Conservation (phyloP, 805 yeast species). For the Pichia sporocuriosa region DNA sequence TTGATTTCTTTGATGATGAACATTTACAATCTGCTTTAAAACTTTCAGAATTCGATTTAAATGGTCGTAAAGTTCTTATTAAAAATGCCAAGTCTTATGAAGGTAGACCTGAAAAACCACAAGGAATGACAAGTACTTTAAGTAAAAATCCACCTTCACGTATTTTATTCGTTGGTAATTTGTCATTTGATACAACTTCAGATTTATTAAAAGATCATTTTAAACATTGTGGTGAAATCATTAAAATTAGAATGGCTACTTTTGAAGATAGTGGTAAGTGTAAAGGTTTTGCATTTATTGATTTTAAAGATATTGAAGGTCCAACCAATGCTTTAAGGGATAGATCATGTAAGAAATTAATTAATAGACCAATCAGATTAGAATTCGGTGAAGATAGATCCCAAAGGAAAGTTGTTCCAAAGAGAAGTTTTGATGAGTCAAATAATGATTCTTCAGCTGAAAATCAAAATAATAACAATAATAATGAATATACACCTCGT, state of each 20-base stretch:
- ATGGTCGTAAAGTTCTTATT: constrained; percentile 81
- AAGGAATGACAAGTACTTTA: constrained; percentile 16
- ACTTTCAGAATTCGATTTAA: constrained; percentile 64
- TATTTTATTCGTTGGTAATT: constrained; percentile 85
- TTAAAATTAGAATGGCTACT: constrained; percentile 90
- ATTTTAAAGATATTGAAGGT: constrained; percentile 72
- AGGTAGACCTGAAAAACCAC: constrained; percentile 64
- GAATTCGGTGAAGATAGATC: constrained; percentile 96
- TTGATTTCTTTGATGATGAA: constrained; percentile 61
- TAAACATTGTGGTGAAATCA: constrained; percentile 86
- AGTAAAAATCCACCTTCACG: constrained; percentile 84
- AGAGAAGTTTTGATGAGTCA: constrained; percentile 7
- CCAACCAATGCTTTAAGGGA: constrained; percentile 80
- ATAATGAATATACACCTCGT: no score
- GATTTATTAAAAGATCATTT: constrained; percentile 74
- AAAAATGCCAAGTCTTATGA: constrained; percentile 76
- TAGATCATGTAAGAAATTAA: constrained; percentile 54
- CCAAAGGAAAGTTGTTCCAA: constrained; percentile 25
- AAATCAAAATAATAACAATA: no score
- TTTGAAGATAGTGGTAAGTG: constrained; percentile 94
- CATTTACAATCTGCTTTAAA: constrained; percentile 58
- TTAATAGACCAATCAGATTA: constrained; percentile 72
- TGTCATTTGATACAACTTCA: constrained; percentile 86
- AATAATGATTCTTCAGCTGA: background rate
- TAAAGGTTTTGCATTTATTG: constrained; percentile 92